Evolutionary conservation across 2,329 filamentous ascomycete species (phyloP).

Genomic region (Capronia coronata): DNA sequence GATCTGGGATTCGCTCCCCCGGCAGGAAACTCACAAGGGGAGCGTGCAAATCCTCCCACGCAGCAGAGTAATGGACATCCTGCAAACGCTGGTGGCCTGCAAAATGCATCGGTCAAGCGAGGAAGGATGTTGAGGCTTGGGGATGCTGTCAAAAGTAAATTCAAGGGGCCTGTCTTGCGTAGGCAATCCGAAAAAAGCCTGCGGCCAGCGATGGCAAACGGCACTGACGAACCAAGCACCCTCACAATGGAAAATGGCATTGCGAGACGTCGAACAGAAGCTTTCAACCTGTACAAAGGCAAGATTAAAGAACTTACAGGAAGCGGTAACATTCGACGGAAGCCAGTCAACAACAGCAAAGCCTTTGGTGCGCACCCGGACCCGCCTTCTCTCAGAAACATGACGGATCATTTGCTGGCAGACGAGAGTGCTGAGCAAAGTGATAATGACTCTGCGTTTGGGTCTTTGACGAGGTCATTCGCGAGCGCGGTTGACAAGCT

Average conservation of each 20-base stretch:
- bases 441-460: constrained; percentile 20
- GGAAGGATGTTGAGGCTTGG: constrained; percentile 10
- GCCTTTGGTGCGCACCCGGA: constrained; percentile 1
- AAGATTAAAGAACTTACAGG: constrained; percentile 20
- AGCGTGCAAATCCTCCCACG: background rate
- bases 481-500: constrained; percentile 26
- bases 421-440: constrained; percentile 11
- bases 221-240: background rate
- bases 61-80: background rate
- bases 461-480: constrained; percentile 25
- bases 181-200: background rate
- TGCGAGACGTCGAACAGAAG: constrained; percentile 11
- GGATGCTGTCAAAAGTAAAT: constrained; percentile 10
- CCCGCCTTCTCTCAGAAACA: constrained; percentile 16
- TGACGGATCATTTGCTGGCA: constrained; percentile 6
- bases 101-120: constrained; percentile 3
- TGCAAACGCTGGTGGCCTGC: background rate
- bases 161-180: background rate
- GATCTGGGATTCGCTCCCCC: constrained; percentile 13
- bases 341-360: constrained; percentile 12
- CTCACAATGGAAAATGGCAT: constrained; percentile 1
- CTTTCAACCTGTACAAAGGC: constrained; percentile 17
- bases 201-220: background rate
- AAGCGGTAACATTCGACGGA: constrained; percentile 14
- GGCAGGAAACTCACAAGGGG: constrained; percentile 11